Conservation (phyloP, 2,329 filamentous ascomycete species). For the Beauveria varroae region DNA sequence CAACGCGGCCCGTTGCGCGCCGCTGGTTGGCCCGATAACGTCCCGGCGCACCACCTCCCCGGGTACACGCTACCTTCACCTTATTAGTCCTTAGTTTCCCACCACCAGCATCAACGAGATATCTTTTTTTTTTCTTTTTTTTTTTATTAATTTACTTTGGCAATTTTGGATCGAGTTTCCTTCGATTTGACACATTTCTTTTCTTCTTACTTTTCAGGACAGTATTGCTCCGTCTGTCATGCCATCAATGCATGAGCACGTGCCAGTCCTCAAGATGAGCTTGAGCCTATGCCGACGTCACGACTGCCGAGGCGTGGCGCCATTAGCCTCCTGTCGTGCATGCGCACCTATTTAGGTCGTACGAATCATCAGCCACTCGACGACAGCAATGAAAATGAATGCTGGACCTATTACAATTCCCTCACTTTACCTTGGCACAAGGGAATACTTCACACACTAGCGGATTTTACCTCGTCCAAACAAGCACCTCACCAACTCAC, state of each 20-base stretch:
- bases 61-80: slow-evolving; percentile 2
- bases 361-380: neutral
- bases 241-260: neutral
- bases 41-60: neutral
- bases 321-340: neutral
- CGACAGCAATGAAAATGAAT: neutral
- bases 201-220: neutral
- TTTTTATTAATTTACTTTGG: too few species aligned
- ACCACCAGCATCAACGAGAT: too few species aligned
- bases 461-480: too few species aligned
- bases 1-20: neutral
- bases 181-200: too few species aligned
- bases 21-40: slow-evolving; percentile 5
- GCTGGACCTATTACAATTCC: too few species aligned
- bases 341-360: too few species aligned
- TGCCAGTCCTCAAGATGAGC: neutral
- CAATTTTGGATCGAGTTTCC: too few species aligned
- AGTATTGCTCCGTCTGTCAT: neutral
- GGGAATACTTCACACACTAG: too few species aligned
- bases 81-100: too few species aligned
- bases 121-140: too few species aligned
- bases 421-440: too few species aligned
- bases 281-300: neutral
- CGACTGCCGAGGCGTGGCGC: slow-evolving; percentile 5
- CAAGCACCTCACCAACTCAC: too few species aligned